Evolutionary conservation across 495 filamentous ascomycete species (phyloP).

Genomic region (Penicillium goetzii): DNA sequence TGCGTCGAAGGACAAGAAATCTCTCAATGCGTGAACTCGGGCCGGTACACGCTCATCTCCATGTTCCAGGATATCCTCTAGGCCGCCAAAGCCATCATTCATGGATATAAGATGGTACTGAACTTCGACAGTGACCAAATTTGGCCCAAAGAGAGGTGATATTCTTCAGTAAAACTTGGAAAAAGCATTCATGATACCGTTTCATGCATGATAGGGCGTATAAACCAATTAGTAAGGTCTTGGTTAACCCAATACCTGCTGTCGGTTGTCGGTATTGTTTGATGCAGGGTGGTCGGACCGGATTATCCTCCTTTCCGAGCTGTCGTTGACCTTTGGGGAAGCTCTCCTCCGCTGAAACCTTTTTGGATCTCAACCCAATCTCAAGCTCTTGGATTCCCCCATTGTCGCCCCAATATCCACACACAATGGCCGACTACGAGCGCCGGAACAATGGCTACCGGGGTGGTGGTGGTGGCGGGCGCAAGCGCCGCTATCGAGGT

Average conservation of each 20-base stretch:
- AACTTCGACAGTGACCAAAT: no score
- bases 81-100: no score
- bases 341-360: constrained; percentile 9
- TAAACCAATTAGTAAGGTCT: no score
- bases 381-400: neutral
- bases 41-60: no score
- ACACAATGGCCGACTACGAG: constrained; percentile 74
- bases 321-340: constrained; percentile 8
- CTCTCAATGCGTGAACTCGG: no score
- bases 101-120: no score
- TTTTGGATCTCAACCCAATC: neutral
- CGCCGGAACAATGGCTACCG: constrained; percentile 55
- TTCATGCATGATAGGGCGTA: no score
- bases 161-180: no score
- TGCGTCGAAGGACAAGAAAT: no score
- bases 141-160: no score
- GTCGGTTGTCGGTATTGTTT: neutral
- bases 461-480: constrained; percentile 59
- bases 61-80: no score
- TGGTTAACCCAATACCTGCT: neutral
- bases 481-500: constrained; percentile 69
- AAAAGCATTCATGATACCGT: no score
- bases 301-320: neutral
- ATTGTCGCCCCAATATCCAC: constrained; percentile 1
- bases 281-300: constrained; percentile 9